These are phyloP conservation scores for Wickerhamomyces bisporus DNA, from an alignment of 805 yeast species.

Conservation along the genomic window DNA sequence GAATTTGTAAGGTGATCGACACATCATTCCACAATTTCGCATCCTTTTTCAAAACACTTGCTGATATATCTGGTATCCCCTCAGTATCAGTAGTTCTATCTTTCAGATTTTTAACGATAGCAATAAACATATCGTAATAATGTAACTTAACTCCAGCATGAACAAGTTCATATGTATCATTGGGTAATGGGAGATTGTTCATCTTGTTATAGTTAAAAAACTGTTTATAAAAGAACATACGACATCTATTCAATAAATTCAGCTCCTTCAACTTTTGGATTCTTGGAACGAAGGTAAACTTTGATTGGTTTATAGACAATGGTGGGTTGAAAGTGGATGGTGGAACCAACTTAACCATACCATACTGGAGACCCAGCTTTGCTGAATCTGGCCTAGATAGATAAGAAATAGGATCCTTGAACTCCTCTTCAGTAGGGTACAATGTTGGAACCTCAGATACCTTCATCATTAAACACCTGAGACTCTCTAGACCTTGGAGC, in stretches of 20 bases:
- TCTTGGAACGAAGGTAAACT: constrained; percentile 63
- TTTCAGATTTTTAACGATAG: constrained; percentile 23
- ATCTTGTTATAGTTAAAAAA: constrained; percentile 51
- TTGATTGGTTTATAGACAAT: constrained; percentile 44
- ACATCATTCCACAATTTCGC: constrained; percentile 23
- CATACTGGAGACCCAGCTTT: constrained; percentile 49
- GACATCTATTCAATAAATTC: constrained; percentile 55
- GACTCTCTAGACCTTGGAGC: too few relatives aligned
- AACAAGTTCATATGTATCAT: constrained; percentile 8
- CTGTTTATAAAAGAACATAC: constrained; percentile 58
- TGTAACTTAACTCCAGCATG: constrained; percentile 16
- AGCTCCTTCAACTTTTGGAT: constrained; percentile 63
- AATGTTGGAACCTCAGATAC: constrained; percentile 43
- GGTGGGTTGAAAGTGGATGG: constrained; percentile 49
- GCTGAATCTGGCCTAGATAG: constrained; percentile 44
- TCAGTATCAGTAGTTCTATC: constrained; percentile 3
- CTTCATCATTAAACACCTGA: not conserved
- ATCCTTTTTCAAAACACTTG: constrained; percentile 12
- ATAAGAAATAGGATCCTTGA: constrained; percentile 60
- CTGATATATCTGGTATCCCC: constrained; percentile 8
- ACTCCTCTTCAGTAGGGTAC: constrained; percentile 49
- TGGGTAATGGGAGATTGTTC: constrained; percentile 23
- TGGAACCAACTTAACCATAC: constrained; percentile 72
- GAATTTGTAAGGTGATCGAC: constrained; percentile 14
- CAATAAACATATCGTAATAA: constrained; percentile 36